phyloP scores from a whole-genome alignment of 352 stramenopile species.

The Phytophthora sojae region DNA sequence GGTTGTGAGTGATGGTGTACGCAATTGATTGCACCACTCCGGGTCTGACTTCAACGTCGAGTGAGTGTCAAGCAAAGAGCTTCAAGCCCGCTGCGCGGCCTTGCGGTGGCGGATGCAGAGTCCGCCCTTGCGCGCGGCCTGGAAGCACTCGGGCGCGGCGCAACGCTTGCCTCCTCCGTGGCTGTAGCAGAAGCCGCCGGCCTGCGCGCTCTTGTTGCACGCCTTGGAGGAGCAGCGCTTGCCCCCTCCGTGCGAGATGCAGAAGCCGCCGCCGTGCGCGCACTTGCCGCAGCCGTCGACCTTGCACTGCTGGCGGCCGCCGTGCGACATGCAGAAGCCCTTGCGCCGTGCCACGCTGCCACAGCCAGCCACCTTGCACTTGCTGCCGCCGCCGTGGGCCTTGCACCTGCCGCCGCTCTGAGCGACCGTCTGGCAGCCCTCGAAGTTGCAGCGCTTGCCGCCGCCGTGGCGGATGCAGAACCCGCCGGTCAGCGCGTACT shows the following conservation, averaged over 20 bases:
- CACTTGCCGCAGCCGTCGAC: slow-evolving; percentile 73
- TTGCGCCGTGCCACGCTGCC: slow-evolving; percentile 70
- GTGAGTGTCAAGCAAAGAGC: slow-evolving; percentile 8
- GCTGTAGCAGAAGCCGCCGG: slow-evolving; percentile 82
- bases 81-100: slow-evolving; percentile 16
- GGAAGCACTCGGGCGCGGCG: slow-evolving; percentile 72
- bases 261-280: slow-evolving; percentile 78
- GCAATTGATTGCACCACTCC: slow-evolving; percentile 3
- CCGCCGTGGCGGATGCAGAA: slow-evolving; percentile 50
- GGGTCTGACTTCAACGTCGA: slow-evolving; percentile 21
- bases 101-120: slow-evolving; percentile 84
- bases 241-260: slow-evolving; percentile 74
- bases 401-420: slow-evolving; percentile 87
- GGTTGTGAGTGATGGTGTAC: slow-evolving; percentile 41
- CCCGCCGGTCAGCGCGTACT: slow-evolving; percentile 73
- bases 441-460: slow-evolving; percentile 57
- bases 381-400: slow-evolving; percentile 84
- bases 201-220: slow-evolving; percentile 79
- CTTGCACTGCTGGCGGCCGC: slow-evolving; percentile 79
- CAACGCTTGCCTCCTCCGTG: slow-evolving; percentile 84
- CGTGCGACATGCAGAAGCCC: slow-evolving; percentile 80
- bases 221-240: slow-evolving; percentile 66
- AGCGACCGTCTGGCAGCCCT: slow-evolving; percentile 77
- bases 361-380: slow-evolving; percentile 71
- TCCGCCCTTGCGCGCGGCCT: slow-evolving; percentile 79